phyloP scores from a whole-genome alignment of 1,284 basidiomycete species.

The Coriolopsis trogii region DNA sequence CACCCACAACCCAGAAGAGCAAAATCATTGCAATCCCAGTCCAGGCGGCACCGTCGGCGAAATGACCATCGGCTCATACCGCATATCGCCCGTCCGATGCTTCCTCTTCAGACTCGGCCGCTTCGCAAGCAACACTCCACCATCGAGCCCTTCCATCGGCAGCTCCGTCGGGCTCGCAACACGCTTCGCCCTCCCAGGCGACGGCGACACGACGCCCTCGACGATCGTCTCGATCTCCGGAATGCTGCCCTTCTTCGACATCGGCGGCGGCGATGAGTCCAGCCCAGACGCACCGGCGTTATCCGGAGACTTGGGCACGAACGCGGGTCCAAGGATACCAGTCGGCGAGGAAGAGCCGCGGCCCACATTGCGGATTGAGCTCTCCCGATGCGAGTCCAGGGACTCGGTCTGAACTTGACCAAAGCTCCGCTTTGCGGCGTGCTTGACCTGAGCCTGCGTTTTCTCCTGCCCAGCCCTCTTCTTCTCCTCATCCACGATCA shows the following conservation, averaged over 20 bases:
- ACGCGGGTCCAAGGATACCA: neutral
- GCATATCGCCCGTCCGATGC: conserved; percentile 25
- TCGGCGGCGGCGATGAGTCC: neutral
- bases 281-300: neutral
- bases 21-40: too few species aligned
- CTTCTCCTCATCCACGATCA: conserved; percentile 76
- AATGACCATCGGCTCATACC: neutral
- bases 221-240: conserved; percentile 20
- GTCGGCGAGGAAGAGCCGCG: too few species aligned
- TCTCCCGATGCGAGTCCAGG: too few species aligned
- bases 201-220: conserved; percentile 24
- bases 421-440: neutral
- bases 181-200: conserved; percentile 56
- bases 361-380: too few species aligned
- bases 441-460: conserved; percentile 3
- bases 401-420: neutral
- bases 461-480: conserved; percentile 35
- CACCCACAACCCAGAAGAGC: too few species aligned
- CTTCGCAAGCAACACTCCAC: conserved; percentile 59
- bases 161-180: conserved; percentile 74
- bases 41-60: neutral
- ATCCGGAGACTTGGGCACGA: conserved; percentile 1
- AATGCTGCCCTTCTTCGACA: conserved; percentile 20
- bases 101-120: conserved; percentile 67
- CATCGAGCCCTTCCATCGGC: conserved; percentile 58